Conservation (phyloP, 768 basidiomycete species). For the Hydnomerulius pinastri region DNA sequence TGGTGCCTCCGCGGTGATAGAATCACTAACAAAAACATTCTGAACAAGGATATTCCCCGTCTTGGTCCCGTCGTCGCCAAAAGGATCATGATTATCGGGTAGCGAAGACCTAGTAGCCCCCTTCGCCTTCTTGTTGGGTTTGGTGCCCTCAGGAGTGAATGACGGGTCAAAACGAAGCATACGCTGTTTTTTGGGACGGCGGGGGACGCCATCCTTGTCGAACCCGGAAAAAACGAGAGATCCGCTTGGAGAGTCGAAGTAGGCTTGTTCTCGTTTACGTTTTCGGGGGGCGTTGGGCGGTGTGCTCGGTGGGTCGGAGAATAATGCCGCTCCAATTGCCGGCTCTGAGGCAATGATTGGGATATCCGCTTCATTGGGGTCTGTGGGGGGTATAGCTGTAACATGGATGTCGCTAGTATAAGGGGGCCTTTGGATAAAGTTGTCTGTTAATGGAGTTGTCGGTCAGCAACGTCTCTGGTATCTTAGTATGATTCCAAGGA, state of each 20-base stretch:
- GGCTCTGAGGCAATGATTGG: too few relatives aligned
- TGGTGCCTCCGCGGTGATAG: background rate
- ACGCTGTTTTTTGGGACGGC: conserved; percentile 28
- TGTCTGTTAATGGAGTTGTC: conserved; percentile 8
- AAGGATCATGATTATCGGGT: background rate
- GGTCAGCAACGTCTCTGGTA: background rate
- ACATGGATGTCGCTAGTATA: conserved; percentile 8
- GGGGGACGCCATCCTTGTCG: conserved; percentile 32
- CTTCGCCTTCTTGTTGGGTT: background rate
- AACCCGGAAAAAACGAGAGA: conserved; percentile 30
- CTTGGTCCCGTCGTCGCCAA: background rate
- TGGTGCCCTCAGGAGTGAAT: conserved; percentile 16
- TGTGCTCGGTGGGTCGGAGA: conserved; percentile 28
- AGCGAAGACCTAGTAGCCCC: background rate
- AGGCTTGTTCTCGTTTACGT: conserved; percentile 30
- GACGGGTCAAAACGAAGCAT: conserved; percentile 29
- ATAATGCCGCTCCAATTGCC: too few relatives aligned
- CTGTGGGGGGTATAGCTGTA: background rate
- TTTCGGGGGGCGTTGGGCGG: conserved; percentile 22
- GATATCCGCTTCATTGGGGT: background rate
- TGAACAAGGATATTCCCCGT: background rate
- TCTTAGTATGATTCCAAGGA: background rate
- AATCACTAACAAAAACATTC: too few relatives aligned
- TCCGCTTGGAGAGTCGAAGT: conserved; percentile 28
- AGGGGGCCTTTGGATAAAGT: conserved; percentile 18